These are phyloP conservation scores for Beauveria brongniartii DNA, from an alignment of 2,329 filamentous ascomycete genomes.

Conservation along the genomic window DNA sequence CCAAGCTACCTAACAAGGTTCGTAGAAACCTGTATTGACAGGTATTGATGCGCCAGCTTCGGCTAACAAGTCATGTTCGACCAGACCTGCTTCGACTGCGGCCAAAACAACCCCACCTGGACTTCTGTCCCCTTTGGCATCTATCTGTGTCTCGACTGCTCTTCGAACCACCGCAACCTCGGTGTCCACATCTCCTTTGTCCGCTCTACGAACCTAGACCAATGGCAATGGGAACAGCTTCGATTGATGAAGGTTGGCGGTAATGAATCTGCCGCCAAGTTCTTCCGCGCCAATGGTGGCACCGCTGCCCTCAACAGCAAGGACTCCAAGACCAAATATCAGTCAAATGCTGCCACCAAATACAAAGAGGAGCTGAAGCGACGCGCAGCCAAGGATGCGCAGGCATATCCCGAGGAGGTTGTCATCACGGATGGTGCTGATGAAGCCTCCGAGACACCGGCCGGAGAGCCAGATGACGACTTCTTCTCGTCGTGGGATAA, in stretches of 20 bases:
- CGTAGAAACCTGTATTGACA: constrained; percentile 18
- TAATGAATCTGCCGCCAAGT: constrained; percentile 96
- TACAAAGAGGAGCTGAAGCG: constrained; percentile 96
- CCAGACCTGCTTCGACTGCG: constrained; percentile 96
- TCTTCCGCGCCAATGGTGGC: constrained; percentile 93
- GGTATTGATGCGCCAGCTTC: background rate
- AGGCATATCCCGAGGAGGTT: constrained; percentile 83
- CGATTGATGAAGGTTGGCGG: constrained; percentile 97
- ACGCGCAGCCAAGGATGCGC: constrained; percentile 72
- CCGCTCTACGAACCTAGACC: constrained; percentile 94
- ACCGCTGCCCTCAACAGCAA: constrained; percentile 92
- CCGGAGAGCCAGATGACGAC: constrained; percentile 80
- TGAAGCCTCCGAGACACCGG: constrained; percentile 66
- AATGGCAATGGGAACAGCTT: constrained; percentile 99
- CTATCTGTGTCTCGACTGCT: constrained; percentile 97
- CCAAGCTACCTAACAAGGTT: constrained; percentile 92
- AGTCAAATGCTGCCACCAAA: constrained; percentile 83
- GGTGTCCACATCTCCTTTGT: constrained; percentile 99
- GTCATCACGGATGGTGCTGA: constrained; percentile 69
- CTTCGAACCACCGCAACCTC: constrained; percentile 91
- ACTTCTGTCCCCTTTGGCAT: constrained; percentile 95
- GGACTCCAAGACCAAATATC: constrained; percentile 94
- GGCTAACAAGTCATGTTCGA: constrained; percentile 11
- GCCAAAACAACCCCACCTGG: constrained; percentile 97
- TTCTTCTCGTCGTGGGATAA: constrained; percentile 99